Conservation (phyloP, 2,329 filamentous ascomycete genomes). For the Stagonosporopsis cucurbitacearum region DNA sequence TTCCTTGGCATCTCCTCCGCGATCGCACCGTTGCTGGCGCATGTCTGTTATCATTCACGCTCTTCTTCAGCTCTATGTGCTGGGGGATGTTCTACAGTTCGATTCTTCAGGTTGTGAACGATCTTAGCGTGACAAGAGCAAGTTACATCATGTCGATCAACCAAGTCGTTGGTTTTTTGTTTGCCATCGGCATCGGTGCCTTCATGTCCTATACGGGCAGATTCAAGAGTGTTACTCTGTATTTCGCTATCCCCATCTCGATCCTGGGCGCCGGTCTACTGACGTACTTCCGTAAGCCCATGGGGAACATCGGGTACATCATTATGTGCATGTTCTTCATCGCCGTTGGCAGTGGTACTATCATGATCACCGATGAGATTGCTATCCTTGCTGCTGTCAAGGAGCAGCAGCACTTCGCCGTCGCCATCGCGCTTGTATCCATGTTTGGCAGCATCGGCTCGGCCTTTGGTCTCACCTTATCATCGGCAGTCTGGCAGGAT, state of each 20-base stretch:
- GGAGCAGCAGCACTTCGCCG: conserved; percentile 27
- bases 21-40: neutral
- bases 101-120: neutral
- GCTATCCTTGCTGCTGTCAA: neutral
- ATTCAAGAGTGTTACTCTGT: neutral
- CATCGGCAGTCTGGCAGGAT: conserved; percentile 68
- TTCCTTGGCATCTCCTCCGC: neutral
- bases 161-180: neutral
- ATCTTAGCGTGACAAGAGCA: neutral
- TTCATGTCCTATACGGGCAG: neutral
- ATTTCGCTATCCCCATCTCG: neutral
- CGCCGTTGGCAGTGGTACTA: neutral
- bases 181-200: neutral
- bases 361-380: neutral
- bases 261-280: neutral
- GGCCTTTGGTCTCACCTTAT: conserved; percentile 56
- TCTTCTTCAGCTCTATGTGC: neutral
- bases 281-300: neutral
- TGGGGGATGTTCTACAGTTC: neutral
- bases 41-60: neutral
- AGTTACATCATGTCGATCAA: neutral
- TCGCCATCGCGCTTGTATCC: conserved; percentile 55
- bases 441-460: conserved; percentile 64
- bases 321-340: neutral
- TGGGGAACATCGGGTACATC: neutral